Evolutionary conservation across 2,329 filamentous ascomycete genomes (phyloP).

Genomic region (Kalaharituber pfeilii): DNA sequence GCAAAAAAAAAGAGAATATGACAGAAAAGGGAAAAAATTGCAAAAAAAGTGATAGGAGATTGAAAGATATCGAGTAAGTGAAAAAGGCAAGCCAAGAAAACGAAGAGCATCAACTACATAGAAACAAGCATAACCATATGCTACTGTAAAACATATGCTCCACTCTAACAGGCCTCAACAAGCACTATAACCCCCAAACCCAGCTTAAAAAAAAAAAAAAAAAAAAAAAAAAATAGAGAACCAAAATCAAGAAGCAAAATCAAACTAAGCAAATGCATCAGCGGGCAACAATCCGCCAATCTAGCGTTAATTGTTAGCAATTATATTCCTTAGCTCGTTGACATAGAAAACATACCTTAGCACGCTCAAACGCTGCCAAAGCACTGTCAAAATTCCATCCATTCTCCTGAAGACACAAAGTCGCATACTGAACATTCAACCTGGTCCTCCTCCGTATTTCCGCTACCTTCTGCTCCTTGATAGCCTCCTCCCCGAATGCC

Average conservation of each 20-base stretch:
- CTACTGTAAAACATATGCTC: neutral
- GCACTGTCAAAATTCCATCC: constrained; percentile 67
- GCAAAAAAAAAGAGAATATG: neutral
- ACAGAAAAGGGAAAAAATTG: neutral
- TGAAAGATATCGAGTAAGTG: neutral
- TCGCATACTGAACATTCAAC: constrained; percentile 63
- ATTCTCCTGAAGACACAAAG: constrained; percentile 62
- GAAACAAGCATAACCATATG: neutral
- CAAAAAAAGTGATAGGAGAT: neutral
- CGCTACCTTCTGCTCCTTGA: constrained; percentile 28
- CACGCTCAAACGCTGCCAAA: constrained; percentile 53
- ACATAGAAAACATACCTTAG: constrained; percentile 40
- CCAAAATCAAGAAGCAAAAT: constrained; percentile 3
- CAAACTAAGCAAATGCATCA: constrained; percentile 10
- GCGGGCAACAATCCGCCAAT: constrained; percentile 8
- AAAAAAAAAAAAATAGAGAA: constrained; percentile 4
- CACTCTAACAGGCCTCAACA: neutral
- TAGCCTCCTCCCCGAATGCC: constrained; percentile 21
- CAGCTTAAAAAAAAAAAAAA: neutral
- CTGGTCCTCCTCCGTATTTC: constrained; percentile 53
- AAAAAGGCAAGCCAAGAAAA: neutral
- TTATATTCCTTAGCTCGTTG: neutral
- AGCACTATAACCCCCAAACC: neutral
- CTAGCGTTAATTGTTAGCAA: neutral
- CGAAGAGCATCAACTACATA: neutral